A percentile compares a stretch with the other conserved stretches of the same genome.
phyloP scores from a whole-genome alignment of 208 protist species.

The Leishmania guyanensis region DNA sequence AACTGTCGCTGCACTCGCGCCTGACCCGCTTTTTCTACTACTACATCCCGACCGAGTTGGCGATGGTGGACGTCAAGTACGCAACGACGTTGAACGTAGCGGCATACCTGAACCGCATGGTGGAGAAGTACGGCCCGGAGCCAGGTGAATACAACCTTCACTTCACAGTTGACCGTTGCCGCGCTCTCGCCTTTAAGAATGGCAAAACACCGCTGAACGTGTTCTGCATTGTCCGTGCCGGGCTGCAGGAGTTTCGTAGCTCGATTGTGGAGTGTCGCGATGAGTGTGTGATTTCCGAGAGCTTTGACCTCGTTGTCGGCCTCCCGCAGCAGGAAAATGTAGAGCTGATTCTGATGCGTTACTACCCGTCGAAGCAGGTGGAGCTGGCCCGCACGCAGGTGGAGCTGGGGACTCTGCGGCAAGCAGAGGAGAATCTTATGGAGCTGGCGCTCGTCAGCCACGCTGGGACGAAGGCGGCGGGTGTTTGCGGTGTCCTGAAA shows the following conservation, averaged over 20 bases:
- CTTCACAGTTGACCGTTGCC: conserved; percentile 55
- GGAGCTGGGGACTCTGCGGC: conserved; percentile 36
- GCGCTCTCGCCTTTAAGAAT: conserved; percentile 23
- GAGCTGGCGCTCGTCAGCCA: conserved; percentile 58
- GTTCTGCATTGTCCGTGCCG: conserved; percentile 54
- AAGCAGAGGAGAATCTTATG: conserved; percentile 33
- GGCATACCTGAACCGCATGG: conserved; percentile 59
- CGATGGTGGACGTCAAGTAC: conserved; percentile 64
- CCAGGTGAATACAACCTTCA: conserved; percentile 53
- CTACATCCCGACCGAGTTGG: conserved; percentile 65
- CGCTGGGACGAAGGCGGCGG: conserved; percentile 40
- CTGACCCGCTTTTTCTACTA: conserved; percentile 74
- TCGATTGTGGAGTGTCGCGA: conserved; percentile 40
- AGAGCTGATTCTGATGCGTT: conserved; percentile 61
- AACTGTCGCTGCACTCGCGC: conserved; percentile 49
- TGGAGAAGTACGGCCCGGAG: conserved; percentile 77
- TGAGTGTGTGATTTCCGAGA: conserved; percentile 69
- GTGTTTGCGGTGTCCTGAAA: conserved; percentile 51
- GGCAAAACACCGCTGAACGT: conserved; percentile 17
- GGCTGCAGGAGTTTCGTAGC: conserved; percentile 61
- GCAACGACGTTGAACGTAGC: conserved; percentile 67
- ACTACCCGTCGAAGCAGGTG: conserved; percentile 22
- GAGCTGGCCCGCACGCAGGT: conserved; percentile 68
- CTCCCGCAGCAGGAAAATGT: conserved; percentile 71
- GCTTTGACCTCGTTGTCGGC: conserved; percentile 62